Conservation (phyloP, 164 flowering plant genomes). For the Nymphaea thermarum region DNA sequence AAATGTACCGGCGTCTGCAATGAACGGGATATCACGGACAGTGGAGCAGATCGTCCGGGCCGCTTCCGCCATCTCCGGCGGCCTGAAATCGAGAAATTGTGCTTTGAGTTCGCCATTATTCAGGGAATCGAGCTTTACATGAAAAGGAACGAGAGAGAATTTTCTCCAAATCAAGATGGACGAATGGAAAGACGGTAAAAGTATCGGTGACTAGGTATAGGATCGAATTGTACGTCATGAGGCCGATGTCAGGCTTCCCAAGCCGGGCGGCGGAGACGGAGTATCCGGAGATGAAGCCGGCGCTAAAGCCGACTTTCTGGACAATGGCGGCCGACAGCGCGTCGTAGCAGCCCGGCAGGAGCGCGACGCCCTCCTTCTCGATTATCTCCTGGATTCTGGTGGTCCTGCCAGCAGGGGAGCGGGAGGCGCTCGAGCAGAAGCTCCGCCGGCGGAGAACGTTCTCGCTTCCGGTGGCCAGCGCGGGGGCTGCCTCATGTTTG, state of each 20-base stretch:
- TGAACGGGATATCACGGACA: constrained; percentile 12
- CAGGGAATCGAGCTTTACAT: background rate
- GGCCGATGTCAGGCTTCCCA: constrained; percentile 20
- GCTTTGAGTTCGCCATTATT: too few relatives aligned
- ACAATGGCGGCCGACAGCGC: constrained; percentile 17
- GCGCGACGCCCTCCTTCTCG: constrained; percentile 13
- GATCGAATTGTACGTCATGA: constrained; percentile 12
- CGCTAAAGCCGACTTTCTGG: constrained; percentile 13
- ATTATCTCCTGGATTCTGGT: constrained; percentile 14
- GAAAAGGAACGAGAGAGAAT: background rate
- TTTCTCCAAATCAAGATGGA: background rate
- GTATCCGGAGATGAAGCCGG: constrained; percentile 22
- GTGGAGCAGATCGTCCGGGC: constrained; percentile 13
- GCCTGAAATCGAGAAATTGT: constrained; percentile 6
- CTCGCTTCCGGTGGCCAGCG: background rate
- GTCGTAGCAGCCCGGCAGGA: constrained; percentile 21
- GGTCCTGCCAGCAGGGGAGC: background rate
- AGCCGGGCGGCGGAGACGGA: constrained; percentile 17
- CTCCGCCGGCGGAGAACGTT: background rate
- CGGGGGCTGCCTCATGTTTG: background rate
- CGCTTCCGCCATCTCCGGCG: constrained; percentile 15
- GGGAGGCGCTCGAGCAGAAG: background rate
- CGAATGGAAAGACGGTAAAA: background rate
- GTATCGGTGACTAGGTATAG: too few relatives aligned
- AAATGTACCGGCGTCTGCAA: constrained; percentile 17